Evolutionary conservation across 2,329 filamentous ascomycete species (phyloP).

Genomic region (Epichloe hybrida): DNA sequence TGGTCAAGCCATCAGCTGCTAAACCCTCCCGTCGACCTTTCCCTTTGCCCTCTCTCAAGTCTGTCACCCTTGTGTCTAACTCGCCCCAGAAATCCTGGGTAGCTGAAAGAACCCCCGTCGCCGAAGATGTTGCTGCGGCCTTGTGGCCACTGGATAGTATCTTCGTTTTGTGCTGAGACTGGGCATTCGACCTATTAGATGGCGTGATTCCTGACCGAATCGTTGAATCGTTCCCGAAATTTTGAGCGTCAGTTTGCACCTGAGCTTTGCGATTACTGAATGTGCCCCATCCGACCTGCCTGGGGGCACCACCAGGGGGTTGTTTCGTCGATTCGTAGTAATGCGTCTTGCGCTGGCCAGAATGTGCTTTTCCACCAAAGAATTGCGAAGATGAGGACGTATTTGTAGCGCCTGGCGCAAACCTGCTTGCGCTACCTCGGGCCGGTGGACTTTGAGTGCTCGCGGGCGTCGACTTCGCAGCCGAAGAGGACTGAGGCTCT

Average conservation of each 20-base stretch:
- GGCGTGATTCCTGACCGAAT: constrained; percentile 9
- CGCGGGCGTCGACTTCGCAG: constrained; percentile 15
- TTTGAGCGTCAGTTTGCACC: constrained; percentile 1
- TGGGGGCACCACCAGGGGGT: constrained; percentile 4
- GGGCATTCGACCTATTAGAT: neutral
- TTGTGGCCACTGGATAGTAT: neutral
- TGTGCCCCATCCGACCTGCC: constrained; percentile 10
- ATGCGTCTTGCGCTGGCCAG: neutral
- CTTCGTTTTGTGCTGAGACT: neutral
- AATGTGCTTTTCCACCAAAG: neutral
- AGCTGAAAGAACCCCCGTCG: neutral
- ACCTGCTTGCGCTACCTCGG: neutral
- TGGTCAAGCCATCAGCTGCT: neutral
- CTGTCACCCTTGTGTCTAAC: constrained; percentile 10
- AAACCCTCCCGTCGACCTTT: neutral
- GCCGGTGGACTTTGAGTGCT: neutral
- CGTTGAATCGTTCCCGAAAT: constrained; percentile 7
- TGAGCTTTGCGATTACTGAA: constrained; percentile 11
- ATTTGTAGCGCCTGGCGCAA: neutral
- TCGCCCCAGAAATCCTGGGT: constrained; percentile 14
- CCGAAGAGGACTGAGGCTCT: constrained; percentile 12
- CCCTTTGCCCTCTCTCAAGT: constrained; percentile 5
- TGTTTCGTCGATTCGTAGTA: neutral
- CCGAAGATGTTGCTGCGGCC: neutral
- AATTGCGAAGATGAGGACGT: neutral